Evolutionary conservation across 163 green algal species (phyloP), one percentile per base, ranked within the genome.

Genomic region (Coccomyxa subellipsoidea): DNA sequence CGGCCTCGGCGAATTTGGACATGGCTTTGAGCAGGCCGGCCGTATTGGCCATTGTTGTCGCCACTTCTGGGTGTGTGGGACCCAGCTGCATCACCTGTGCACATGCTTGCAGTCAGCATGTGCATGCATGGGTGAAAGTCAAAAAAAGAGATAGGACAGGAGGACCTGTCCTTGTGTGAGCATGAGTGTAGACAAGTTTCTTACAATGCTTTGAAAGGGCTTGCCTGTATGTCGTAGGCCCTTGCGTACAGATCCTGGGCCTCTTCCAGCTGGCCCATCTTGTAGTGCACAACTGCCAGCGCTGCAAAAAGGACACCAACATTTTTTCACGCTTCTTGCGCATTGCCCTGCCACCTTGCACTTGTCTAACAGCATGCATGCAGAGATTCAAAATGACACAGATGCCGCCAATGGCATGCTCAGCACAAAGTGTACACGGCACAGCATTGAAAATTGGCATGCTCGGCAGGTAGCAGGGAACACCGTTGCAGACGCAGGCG

Each of bases 1-100:
- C 84, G 32, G 84, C 84, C 34, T 88, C 84, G 3, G 34, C 78
- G 36, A 76, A 37, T 38, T 85, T 83, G 71, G 77, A 78, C 81
- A 85, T 81, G 70, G 78, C 72, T 34, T 85, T 88, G 37, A 84
- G 81, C 54, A 88, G 54, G 27, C 81, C 81, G 23, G 84, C 84
- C 6, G 79, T 84, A 72, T 84, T 80, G 81, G 82, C 82, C 78
- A 88, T 84, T 70, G 84, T 85, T 73, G 73, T 80, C 7, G 81
- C 81, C 54, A 88, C 81, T 36, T 88, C 84, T 12, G 83, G 76
- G 66, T 88, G 77, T 7, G 79, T 69, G 25, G 47, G 54, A 27
- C 84, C 84, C 53, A 88, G 84, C 72, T 84, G 66, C 27, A 29
- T 71, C n/a, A 77, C 70, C 70, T 77, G 25, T 34, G 66, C 10